A percentile compares a stretch with the other conserved stretches of the same genome.
phyloP scores from a whole-genome alignment of 805 yeast genomes.

The Wickerhamomyces chaumierensis region DNA sequence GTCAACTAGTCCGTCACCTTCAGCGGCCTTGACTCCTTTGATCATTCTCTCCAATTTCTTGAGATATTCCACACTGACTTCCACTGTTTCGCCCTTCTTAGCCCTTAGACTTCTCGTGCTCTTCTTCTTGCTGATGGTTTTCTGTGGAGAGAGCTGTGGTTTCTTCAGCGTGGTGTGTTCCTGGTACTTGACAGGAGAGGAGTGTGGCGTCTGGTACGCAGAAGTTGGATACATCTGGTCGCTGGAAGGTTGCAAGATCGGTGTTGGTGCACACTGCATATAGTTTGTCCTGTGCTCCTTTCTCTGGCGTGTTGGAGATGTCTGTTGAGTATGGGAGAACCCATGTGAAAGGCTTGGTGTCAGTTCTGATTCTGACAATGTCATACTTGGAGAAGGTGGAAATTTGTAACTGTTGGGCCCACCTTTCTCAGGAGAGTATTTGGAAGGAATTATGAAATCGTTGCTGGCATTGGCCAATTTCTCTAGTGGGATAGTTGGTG shows the following conservation, averaged over 20 bases:
- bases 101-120: neutral
- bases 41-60: constrained; percentile 15
- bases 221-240: neutral
- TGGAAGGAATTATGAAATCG: constrained; percentile 39
- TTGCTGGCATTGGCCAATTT: neutral
- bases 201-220: neutral
- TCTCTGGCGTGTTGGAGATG: too few relatives aligned
- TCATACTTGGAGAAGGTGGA: constrained; percentile 28
- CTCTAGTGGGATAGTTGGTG: neutral
- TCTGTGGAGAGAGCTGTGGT: too few relatives aligned
- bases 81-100: constrained; percentile 14
- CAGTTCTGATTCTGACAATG: constrained; percentile 1
- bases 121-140: neutral
- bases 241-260: neutral
- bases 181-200: neutral
- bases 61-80: constrained; percentile 18
- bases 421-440: too few relatives aligned
- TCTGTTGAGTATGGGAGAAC: neutral
- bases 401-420: constrained; percentile 45
- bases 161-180: too few relatives aligned
- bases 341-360: neutral
- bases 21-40: constrained; percentile 10
- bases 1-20: neutral
- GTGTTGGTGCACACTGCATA: too few relatives aligned
- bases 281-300: too few relatives aligned